Conservation (phyloP, 75 land plant genomes). For the Picea glauca region DNA sequence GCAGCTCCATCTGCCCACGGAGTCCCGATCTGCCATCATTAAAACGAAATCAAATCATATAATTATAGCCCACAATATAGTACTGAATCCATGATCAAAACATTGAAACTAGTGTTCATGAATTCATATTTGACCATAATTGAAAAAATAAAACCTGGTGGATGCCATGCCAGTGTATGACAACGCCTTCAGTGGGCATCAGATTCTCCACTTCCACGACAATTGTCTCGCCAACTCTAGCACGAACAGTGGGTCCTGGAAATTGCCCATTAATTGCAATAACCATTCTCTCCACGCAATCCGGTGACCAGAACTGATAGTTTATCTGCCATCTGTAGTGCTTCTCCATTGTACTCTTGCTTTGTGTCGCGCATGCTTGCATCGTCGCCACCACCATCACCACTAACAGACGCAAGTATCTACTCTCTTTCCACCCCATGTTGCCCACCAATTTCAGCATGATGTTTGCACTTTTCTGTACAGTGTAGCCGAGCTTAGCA, state of each 20-base stretch:
- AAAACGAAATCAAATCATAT: background rate
- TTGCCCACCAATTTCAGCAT: no score
- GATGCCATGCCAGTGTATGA: constrained; percentile 92
- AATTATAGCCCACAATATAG: no score
- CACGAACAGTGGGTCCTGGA: constrained; percentile 78
- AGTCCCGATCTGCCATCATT: constrained; percentile 52
- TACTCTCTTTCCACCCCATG: no score
- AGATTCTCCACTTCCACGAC: constrained; percentile 62
- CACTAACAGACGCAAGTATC: background rate
- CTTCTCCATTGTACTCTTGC: background rate
- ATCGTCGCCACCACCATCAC: background rate
- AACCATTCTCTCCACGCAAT: background rate
- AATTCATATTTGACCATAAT: background rate
- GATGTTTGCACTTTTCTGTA: no score
- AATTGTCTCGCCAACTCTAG: constrained; percentile 66
- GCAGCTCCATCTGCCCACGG: constrained; percentile 90
- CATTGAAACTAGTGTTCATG: no score
- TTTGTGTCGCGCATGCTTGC: background rate
- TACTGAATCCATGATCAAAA: no score
- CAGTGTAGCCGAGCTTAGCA: no score
- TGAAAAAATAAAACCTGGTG: constrained; percentile 40
- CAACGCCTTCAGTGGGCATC: constrained; percentile 60
- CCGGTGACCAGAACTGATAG: background rate
- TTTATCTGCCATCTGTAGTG: background rate
- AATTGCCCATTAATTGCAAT: constrained; percentile 7